Percentiles rank a stretch among this genome's conserved stretches.
Conservation (phyloP, 148 eudicot species). For the Persicaria maculosa region DNA sequence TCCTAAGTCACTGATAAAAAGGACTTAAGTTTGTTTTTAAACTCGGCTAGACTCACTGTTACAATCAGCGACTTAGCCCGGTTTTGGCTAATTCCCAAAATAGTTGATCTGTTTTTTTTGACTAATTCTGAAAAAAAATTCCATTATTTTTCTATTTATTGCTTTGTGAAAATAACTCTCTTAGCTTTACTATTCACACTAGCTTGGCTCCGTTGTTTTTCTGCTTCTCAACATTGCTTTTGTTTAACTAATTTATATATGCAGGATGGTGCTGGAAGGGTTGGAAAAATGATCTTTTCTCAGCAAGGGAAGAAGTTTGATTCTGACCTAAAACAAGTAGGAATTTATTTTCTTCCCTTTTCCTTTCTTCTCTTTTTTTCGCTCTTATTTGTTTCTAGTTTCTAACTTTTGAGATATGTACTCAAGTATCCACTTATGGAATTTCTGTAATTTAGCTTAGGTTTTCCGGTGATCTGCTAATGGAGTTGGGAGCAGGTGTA, state of each 20-base stretch:
- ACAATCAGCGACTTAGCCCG: too few relatives aligned
- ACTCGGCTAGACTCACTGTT: too few relatives aligned
- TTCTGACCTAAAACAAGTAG: slow-evolving; percentile 91
- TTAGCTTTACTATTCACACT: too few relatives aligned
- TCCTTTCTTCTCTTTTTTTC: not conserved
- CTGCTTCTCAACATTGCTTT: not conserved
- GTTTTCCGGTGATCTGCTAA: slow-evolving; percentile 81
- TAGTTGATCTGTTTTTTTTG: too few relatives aligned
- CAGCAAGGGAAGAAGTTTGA: slow-evolving; percentile 96
- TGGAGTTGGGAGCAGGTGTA: slow-evolving; percentile 96
- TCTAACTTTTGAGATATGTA: not conserved
- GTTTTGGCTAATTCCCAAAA: too few relatives aligned
- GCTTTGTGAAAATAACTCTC: too few relatives aligned
- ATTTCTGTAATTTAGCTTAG: slow-evolving; percentile 48
- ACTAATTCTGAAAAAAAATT: too few relatives aligned
- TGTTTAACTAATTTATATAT: not conserved
- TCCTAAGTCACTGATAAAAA: too few relatives aligned
- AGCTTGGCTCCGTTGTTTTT: too few relatives aligned
- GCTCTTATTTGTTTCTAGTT: not conserved
- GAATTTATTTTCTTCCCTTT: not conserved
- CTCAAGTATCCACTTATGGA: not conserved
- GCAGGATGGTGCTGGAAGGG: slow-evolving; percentile 92
- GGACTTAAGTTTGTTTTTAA: too few relatives aligned
- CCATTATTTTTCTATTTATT: too few relatives aligned
- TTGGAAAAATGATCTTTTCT: slow-evolving; percentile 93